Evolutionary conservation across 2,329 filamentous ascomycete species (phyloP), one percentile per base, ranked within the genome.

Genomic region (Grosmannia penicillata): DNA sequence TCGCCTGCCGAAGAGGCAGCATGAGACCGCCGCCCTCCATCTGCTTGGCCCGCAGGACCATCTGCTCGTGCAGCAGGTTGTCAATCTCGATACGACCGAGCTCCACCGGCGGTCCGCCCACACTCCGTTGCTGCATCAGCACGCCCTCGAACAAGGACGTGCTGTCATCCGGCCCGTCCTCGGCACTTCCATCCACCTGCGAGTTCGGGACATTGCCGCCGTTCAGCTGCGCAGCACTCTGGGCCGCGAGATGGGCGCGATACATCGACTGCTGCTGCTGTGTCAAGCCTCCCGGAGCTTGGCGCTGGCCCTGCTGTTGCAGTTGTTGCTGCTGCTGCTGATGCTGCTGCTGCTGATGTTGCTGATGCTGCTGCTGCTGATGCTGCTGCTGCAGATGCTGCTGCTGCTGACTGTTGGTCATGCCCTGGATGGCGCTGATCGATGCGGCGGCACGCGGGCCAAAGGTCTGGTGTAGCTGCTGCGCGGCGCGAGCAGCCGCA

Each of bases 11-110:
- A 10, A 86, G 64, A 2, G 82, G 78, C 15, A 86, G 56, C 79
- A 87, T 84, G 41, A 87, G 60, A 8, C 82, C 75, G 32, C 75
- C 82, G 35, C 76, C 82, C 53, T 87, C 78, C 64, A 85, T 78
- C 46, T 66, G 64, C 53, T 72, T 75, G 8, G 77, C 77, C 47
- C 70, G 68, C 33, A 72, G 69, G 38, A 74, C 67, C 43, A 87
- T 75, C 48, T 78, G 74, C 37, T 69, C 64, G 47, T 82, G 79
- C 48, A 89, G 72, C 52, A 82, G 62, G 33, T 66, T 61, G 51
- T 89, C 82, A 43, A 84, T 76, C 39, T 77, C 72, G 6, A 75
- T 56, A 37, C 72, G 64, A 19, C 69, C 72, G 60, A 69, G 68
- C 58, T 66, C 71, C 23, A 59, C 60, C 34, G 65, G 60, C 38